Conservation (phyloP, 31 red algal species). For the Bonnemaisonia californica region DNA sequence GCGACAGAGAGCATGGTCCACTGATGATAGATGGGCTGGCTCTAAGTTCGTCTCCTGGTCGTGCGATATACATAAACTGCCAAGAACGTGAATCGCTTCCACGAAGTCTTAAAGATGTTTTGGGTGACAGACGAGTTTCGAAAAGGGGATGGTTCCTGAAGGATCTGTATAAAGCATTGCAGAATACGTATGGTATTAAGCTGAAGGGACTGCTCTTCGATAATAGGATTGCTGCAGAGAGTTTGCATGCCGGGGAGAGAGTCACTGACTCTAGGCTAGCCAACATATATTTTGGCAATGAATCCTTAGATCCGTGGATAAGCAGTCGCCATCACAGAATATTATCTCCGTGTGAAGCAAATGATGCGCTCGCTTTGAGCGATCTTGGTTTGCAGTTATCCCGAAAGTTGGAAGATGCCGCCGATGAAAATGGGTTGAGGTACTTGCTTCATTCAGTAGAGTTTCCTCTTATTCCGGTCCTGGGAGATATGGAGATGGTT, state of each 20-base stretch:
- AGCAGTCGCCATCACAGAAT: background rate
- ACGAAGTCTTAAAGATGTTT: background rate
- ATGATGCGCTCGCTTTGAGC: slow-evolving; percentile 6
- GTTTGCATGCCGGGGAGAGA: slow-evolving; percentile 11
- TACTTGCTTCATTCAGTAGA: slow-evolving; percentile 38
- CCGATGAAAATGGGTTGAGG: background rate
- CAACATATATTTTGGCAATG: background rate
- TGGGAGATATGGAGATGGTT: slow-evolving; percentile 58
- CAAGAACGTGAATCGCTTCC: background rate
- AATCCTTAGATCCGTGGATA: background rate
- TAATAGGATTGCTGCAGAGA: slow-evolving; percentile 12
- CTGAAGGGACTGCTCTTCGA: slow-evolving; percentile 5
- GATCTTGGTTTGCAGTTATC: slow-evolving; percentile 20
- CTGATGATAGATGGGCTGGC: slow-evolving; percentile 10
- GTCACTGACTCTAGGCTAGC: slow-evolving; percentile 14
- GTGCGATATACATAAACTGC: background rate
- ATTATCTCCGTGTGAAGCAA: background rate
- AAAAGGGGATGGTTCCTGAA: slow-evolving; percentile 36
- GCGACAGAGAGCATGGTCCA: background rate
- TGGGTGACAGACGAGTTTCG: background rate
- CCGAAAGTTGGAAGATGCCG: background rate
- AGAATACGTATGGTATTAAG: background rate
- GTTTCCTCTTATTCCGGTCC: slow-evolving; percentile 59
- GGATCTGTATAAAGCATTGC: background rate
- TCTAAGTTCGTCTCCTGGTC: slow-evolving; percentile 10